phyloP scores from a whole-genome alignment of 2,329 filamentous ascomycete species.

The Epichloe sp. region DNA sequence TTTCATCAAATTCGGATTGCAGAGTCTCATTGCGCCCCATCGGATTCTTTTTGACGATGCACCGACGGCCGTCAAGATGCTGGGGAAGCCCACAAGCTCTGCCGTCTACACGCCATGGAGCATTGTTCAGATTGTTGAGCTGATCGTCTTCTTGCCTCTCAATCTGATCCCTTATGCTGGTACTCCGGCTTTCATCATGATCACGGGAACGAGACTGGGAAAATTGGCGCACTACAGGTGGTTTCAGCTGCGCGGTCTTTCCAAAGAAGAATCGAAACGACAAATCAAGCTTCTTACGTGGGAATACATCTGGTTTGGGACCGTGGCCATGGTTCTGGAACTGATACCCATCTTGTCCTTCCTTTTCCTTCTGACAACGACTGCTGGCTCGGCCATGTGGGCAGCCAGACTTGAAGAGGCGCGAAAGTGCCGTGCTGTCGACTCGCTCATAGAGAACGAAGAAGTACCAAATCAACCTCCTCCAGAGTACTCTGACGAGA shows the following conservation, averaged over 20 bases:
- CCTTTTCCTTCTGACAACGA: constrained; percentile 81
- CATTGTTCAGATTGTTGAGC: constrained; percentile 77
- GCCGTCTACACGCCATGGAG: constrained; percentile 83
- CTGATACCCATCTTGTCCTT: constrained; percentile 87
- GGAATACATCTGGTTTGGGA: constrained; percentile 92
- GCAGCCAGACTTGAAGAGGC: constrained; percentile 62
- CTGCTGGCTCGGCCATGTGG: constrained; percentile 78
- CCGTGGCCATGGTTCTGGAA: constrained; percentile 69
- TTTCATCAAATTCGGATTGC: constrained; percentile 60
- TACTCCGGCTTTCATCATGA: constrained; percentile 70
- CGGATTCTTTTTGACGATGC: constrained; percentile 54
- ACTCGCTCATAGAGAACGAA: constrained; percentile 6
- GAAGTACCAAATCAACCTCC: constrained; percentile 12
- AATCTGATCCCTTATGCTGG: constrained; percentile 80
- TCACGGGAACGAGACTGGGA: constrained; percentile 77
- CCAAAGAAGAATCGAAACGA: constrained; percentile 57
- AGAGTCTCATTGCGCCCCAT: constrained; percentile 53
- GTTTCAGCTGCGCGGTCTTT: constrained; percentile 66
- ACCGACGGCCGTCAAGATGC: constrained; percentile 60
- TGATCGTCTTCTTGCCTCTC: constrained; percentile 64
- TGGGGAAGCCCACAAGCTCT: constrained; percentile 66
- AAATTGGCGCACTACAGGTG: constrained; percentile 87
- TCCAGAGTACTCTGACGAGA: constrained; percentile 17
- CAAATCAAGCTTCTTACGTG: constrained; percentile 56
- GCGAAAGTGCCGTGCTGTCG: constrained; percentile 12